Percentiles rank a stretch among this genome's conserved stretches.
phyloP scores from a whole-genome alignment of 257 asterid genomes.

The Solanum bulbocastanum region DNA sequence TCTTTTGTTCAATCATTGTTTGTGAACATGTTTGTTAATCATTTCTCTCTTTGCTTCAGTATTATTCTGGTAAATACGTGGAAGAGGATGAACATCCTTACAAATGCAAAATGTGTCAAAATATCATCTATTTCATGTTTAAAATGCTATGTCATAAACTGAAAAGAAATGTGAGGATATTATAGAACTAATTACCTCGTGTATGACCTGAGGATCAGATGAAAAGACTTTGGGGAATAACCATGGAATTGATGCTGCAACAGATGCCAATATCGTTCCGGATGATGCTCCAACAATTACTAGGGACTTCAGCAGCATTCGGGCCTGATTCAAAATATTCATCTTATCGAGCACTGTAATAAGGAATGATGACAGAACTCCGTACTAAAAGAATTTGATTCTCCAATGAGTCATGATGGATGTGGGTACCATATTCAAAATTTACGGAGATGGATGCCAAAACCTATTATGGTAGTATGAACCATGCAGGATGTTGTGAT shows the following conservation, averaged over 20 bases:
- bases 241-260: conserved; percentile 85
- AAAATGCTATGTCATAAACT: background rate
- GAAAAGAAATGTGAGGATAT: background rate
- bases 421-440: background rate
- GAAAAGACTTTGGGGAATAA: conserved; percentile 76
- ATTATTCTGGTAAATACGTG: background rate
- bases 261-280: conserved; percentile 59
- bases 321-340: conserved; percentile 47
- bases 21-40: background rate
- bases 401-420: background rate
- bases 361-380: background rate
- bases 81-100: background rate
- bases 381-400: background rate
- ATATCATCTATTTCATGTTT: background rate
- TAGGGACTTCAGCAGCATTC: conserved; percentile 63
- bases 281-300: conserved; percentile 61
- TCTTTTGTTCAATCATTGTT: background rate
- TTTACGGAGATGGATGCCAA: background rate
- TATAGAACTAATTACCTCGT: conserved; percentile 47
- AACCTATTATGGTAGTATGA: background rate
- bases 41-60: background rate
- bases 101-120: background rate
- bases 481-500: background rate
- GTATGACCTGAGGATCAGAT: conserved; percentile 61
- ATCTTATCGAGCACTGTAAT: background rate